Evolutionary conservation across 352 stramenopile species (phyloP).

Genomic region (Globisporangium cylindrosporum): DNA sequence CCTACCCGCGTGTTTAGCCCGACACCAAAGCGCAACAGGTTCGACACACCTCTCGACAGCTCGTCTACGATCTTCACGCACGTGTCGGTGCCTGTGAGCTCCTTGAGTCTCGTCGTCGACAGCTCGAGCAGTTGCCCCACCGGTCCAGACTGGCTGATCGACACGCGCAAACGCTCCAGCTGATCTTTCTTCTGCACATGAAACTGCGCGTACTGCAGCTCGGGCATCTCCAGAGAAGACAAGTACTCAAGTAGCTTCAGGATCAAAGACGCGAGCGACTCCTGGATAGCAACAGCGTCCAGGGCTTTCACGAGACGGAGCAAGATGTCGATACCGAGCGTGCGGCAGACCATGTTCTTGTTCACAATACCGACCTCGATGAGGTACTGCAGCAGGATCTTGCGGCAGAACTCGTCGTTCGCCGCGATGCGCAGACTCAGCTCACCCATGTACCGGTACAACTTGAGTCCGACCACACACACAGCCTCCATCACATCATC

Average conservation of each 20-base stretch:
- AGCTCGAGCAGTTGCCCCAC: slow-evolving; percentile 72
- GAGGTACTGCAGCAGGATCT: slow-evolving; percentile 61
- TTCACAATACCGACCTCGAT: slow-evolving; percentile 64
- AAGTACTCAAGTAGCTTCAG: slow-evolving; percentile 75
- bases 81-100: slow-evolving; percentile 34
- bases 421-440: slow-evolving; percentile 64
- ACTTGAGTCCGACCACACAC: slow-evolving; percentile 56
- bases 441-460: slow-evolving; percentile 72
- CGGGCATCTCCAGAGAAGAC: slow-evolving; percentile 80
- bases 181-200: slow-evolving; percentile 85
- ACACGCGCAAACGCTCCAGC: slow-evolving; percentile 73
- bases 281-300: slow-evolving; percentile 46
- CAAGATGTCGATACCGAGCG: slow-evolving; percentile 69
- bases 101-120: slow-evolving; percentile 51
- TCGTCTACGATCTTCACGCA: slow-evolving; percentile 53
- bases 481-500: slow-evolving; percentile 80
- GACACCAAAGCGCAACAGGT: slow-evolving; percentile 70
- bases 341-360: slow-evolving; percentile 63
- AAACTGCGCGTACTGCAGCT: slow-evolving; percentile 84
- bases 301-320: slow-evolving; percentile 70
- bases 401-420: slow-evolving; percentile 43
- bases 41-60: slow-evolving; percentile 44
- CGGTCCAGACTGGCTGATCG: slow-evolving; percentile 67
- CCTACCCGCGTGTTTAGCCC: slow-evolving; percentile 81
- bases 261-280: slow-evolving; percentile 51